Conservation (phyloP, 164 flowering plant genomes). For the Liriodendron chinense region DNA sequence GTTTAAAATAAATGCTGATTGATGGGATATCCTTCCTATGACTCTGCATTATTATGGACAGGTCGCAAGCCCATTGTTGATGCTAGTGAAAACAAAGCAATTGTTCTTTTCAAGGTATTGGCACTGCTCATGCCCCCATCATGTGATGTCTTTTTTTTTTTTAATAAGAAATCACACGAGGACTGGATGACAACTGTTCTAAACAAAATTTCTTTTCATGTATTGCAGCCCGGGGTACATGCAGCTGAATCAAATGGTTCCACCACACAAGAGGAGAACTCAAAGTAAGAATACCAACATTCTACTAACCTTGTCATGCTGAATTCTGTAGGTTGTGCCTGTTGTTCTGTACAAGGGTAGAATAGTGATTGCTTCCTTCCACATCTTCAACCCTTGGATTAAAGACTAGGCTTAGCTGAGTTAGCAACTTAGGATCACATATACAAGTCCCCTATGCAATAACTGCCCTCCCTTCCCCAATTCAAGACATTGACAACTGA, state of each 20-base stretch:
- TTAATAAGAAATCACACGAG: not conserved
- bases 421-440: not conserved
- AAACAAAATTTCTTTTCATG: slow-evolving; percentile 14
- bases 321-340: not conserved
- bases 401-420: not conserved
- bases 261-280: slow-evolving; percentile 49
- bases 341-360: not conserved
- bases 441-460: not conserved
- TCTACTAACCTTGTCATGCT: not conserved
- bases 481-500: too few species aligned
- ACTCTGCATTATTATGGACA: slow-evolving; percentile 28
- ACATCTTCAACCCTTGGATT: not conserved
- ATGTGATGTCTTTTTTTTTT: too few species aligned
- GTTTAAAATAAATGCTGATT: not conserved
- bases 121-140: not conserved
- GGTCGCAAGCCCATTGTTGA: slow-evolving; percentile 47
- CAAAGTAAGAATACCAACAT: slow-evolving; percentile 50
- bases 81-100: slow-evolving; percentile 73
- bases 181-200: slow-evolving; percentile 1
- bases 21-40: not conserved
- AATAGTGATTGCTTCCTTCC: not conserved
- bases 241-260: slow-evolving; percentile 56
- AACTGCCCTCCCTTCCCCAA: not conserved
- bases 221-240: slow-evolving; percentile 62
- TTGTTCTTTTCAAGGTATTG: slow-evolving; percentile 78